Conservation (phyloP, 2,329 filamentous ascomycete genomes). For the Lasiodiplodia gonubiensis region DNA sequence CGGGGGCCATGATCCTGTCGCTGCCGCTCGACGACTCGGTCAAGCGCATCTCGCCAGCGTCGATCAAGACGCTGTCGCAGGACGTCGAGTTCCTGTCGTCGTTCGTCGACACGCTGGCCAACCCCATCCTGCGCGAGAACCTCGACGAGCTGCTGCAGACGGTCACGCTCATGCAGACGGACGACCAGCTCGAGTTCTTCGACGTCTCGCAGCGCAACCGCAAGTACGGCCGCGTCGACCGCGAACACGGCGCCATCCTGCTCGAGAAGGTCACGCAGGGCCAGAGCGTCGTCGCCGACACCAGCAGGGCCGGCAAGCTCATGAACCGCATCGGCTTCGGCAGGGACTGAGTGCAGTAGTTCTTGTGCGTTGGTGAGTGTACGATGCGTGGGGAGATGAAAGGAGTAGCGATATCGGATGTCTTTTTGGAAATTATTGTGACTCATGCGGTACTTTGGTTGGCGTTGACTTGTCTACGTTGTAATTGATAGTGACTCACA, state of each 20-base stretch:
- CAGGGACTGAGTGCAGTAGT: not conserved
- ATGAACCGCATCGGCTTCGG: constrained; percentile 26
- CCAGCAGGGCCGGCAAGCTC: constrained; percentile 13
- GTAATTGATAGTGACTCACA: not conserved
- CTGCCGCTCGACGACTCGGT: constrained; percentile 80
- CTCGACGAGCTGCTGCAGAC: constrained; percentile 94
- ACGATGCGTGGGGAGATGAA: not conserved
- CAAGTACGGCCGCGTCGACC: constrained; percentile 92
- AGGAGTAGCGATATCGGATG: not conserved
- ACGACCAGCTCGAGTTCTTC: constrained; percentile 96
- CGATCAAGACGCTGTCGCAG: constrained; percentile 77
- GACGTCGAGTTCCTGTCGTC: constrained; percentile 84
- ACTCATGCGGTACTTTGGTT: not conserved
- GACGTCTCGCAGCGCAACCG: constrained; percentile 88
- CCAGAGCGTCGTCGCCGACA: constrained; percentile 16
- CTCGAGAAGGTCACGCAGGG: constrained; percentile 71
- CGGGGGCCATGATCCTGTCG: constrained; percentile 82
- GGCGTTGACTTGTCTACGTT: not conserved
- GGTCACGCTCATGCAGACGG: constrained; percentile 80
- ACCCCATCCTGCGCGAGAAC: constrained; percentile 86
- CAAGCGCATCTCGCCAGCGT: constrained; percentile 84
- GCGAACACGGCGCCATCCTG: constrained; percentile 82
- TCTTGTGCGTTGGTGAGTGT: no score
- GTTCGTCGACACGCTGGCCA: constrained; percentile 87
- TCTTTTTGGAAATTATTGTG: not conserved